Evolutionary conservation across 495 filamentous ascomycete species (phyloP).

Genomic region (Staphylotrichum tortipilum): DNA sequence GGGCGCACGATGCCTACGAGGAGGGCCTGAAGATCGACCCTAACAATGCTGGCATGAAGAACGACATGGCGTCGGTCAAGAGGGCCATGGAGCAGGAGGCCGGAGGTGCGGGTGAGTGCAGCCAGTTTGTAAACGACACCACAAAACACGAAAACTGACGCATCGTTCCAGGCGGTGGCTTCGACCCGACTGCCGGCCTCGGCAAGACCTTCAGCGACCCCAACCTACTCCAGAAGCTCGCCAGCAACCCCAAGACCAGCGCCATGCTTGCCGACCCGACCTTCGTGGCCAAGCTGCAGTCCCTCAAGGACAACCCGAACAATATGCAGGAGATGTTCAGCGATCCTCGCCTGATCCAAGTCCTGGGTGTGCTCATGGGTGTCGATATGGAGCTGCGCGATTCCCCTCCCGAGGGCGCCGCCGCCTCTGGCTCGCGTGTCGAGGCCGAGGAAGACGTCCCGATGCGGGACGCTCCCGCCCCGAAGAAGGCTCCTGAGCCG

Average conservation of each 20-base stretch:
- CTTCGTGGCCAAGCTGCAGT: conserved; percentile 86
- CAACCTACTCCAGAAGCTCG: conserved; percentile 77
- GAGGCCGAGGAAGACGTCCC: conserved; percentile 66
- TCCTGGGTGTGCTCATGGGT: conserved; percentile 86
- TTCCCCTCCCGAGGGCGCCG: conserved; percentile 38
- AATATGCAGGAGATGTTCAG: conserved; percentile 69
- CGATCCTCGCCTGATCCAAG: conserved; percentile 88
- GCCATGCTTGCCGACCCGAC: conserved; percentile 68
- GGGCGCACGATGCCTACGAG: conserved; percentile 81
- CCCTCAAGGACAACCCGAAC: conserved; percentile 70
- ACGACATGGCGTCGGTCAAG: conserved; percentile 71
- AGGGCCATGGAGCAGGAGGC: conserved; percentile 78
- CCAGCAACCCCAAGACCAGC: conserved; percentile 87
- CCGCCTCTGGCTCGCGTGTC: conserved; percentile 33
- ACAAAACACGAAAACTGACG: neutral
- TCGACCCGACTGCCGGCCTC: conserved; percentile 64
- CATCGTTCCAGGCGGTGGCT: conserved; percentile 34
- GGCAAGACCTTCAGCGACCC: conserved; percentile 92
- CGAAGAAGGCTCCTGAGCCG: conserved; percentile 46
- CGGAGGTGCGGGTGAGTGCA: conserved; percentile 51
- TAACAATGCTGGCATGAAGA: conserved; percentile 85
- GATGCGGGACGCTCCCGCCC: conserved; percentile 58
- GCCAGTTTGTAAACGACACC: no score
- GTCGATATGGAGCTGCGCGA: conserved; percentile 84
- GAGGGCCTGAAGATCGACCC: conserved; percentile 86